phyloP scores from a whole-genome alignment of 2,329 filamentous ascomycete genomes.

The Monilinia polystroma region DNA sequence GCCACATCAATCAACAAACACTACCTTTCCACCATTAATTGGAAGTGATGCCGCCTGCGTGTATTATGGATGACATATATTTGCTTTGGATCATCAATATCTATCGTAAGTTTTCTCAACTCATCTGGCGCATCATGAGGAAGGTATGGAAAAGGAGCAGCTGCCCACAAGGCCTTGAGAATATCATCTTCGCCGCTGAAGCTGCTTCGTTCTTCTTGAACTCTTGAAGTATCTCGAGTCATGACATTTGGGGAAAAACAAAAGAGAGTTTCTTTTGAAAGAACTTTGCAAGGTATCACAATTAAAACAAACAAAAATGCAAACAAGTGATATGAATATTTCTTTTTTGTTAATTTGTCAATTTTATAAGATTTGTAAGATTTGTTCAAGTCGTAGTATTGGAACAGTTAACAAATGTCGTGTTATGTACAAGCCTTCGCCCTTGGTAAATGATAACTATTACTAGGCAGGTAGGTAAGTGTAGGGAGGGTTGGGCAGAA shows the following conservation, averaged over 20 bases:
- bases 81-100: constrained; percentile 60
- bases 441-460: too few species aligned
- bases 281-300: neutral
- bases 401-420: constrained; percentile 2
- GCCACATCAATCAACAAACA: neutral
- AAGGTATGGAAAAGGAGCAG: constrained; percentile 58
- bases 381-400: neutral
- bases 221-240: constrained; percentile 47
- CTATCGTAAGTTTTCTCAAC: constrained; percentile 54
- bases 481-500: neutral
- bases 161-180: constrained; percentile 59
- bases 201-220: constrained; percentile 29
- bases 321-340: neutral
- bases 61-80: constrained; percentile 62
- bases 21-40: constrained; percentile 64
- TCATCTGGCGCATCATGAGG: constrained; percentile 60
- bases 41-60: constrained; percentile 61
- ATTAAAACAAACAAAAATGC: constrained; percentile 9
- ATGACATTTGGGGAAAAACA: constrained; percentile 44
- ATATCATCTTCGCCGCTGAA: constrained; percentile 40
- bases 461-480: too few species aligned
- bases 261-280: neutral
- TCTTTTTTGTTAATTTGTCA: too few species aligned
- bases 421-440: too few species aligned
- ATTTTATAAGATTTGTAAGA: too few species aligned